These are phyloP conservation scores for Agrocybe pediades DNA, from an alignment of 768 basidiomycete genomes.

Conservation along the genomic window DNA sequence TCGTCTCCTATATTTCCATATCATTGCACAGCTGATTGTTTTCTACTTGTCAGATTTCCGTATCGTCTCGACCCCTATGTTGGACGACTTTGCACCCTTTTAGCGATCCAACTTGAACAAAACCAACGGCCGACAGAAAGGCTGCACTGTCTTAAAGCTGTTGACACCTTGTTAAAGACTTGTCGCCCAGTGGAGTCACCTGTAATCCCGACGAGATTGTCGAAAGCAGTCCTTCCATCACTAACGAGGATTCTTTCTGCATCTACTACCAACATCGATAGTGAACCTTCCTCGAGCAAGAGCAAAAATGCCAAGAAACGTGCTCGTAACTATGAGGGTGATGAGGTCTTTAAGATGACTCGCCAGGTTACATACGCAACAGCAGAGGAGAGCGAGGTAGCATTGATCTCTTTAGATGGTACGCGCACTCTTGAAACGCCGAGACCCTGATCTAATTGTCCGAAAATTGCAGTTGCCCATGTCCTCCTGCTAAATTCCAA, in stretches of 20 bases:
- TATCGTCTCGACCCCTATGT: conserved; percentile 58
- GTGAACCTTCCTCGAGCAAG: conserved; percentile 24
- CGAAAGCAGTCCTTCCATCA: conserved; percentile 51
- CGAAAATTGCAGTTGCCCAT: conserved; percentile 44
- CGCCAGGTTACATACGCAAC: conserved; percentile 51
- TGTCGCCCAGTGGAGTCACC: conserved; percentile 50
- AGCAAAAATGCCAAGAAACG: conserved; percentile 69
- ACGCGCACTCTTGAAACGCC: conserved; percentile 21
- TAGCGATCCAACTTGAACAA: conserved; percentile 67
- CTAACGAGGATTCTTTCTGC: conserved; percentile 49
- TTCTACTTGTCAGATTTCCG: conserved; percentile 40
- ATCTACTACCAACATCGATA: conserved; percentile 20
- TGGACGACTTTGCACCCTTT: conserved; percentile 49
- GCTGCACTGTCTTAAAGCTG: conserved; percentile 44
- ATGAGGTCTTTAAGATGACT: conserved; percentile 62
- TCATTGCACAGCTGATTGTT: not conserved
- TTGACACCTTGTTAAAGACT: conserved; percentile 42
- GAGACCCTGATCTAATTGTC: not conserved
- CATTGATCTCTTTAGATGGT: conserved; percentile 65
- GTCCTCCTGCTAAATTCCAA: conserved; percentile 49
- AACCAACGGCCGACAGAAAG: conserved; percentile 36
- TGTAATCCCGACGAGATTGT: conserved; percentile 52
- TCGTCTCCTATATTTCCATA: conserved; percentile 12
- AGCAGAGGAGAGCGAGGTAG: conserved; percentile 47
- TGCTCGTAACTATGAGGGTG: conserved; percentile 70